Percentiles rank a stretch among this genome's conserved stretches.
Evolutionary conservation across 345 rosid genomes (phyloP).

Genomic region (Eucalyptus marginata): DNA sequence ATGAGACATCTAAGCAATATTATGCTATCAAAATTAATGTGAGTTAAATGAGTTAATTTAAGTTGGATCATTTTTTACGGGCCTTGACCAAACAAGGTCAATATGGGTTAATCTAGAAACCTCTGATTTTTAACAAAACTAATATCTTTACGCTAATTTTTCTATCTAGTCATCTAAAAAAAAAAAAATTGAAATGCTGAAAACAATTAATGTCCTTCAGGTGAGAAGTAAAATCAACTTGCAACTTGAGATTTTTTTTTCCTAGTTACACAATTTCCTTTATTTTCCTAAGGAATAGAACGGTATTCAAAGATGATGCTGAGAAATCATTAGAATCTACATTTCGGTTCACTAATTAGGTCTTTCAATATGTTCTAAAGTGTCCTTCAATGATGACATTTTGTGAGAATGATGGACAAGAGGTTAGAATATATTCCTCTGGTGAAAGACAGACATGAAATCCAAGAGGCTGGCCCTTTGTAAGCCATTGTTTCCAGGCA

Average conservation of each 20-base stretch:
- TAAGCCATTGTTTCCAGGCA: background rate
- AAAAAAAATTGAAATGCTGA: rapidly evolving
- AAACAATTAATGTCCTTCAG: background rate
- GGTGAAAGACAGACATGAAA: background rate
- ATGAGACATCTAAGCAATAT: background rate
- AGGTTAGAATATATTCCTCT: background rate
- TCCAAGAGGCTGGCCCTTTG: background rate
- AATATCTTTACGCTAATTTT: background rate
- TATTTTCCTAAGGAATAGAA: background rate
- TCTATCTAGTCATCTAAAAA: background rate
- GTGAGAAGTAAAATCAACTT: background rate
- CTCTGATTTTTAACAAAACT: background rate
- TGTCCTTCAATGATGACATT: background rate
- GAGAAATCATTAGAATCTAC: background rate
- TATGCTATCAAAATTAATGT: background rate
- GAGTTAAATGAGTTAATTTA: no score
- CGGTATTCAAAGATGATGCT: background rate
- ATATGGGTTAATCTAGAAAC: no score
- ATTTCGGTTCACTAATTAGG: background rate
- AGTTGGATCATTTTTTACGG: no score
- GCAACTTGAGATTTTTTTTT: background rate
- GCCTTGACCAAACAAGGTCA: no score
- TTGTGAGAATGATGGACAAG: background rate
- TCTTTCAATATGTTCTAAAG: background rate
- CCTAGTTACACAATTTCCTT: background rate